These are phyloP conservation scores for Arachis monticola DNA, from an alignment of 331 rosid species.

Conservation along the genomic window DNA sequence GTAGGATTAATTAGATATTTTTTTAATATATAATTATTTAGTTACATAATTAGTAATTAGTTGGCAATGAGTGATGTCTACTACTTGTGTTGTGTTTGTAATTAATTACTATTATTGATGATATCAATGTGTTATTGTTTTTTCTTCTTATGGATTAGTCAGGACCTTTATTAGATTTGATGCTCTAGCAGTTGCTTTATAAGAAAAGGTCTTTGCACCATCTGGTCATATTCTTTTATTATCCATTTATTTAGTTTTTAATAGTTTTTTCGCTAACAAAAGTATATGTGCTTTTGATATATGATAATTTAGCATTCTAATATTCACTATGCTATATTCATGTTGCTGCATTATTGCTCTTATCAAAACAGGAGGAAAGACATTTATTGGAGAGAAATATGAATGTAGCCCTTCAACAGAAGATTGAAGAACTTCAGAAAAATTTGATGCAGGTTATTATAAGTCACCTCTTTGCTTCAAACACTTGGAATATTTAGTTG, in stretches of 20 bases:
- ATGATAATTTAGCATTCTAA: constrained; percentile 28
- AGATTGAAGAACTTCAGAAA: constrained; percentile 84
- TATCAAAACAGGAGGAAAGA: constrained; percentile 98
- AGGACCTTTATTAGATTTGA: constrained; percentile 44
- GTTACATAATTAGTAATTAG: too few species aligned
- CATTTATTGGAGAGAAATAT: constrained; percentile 85
- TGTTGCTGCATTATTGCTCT: constrained; percentile 78
- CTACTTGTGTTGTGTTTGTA: background rate
- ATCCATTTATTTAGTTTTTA: constrained; percentile 20
- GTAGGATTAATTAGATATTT: constrained; percentile 24
- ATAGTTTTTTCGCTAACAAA: constrained; percentile 1
- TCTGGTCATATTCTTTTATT: background rate
- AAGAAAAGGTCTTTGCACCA: constrained; percentile 66
- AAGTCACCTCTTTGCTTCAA: constrained; percentile 32
- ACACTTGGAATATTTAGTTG: constrained; percentile 33
- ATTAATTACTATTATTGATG: background rate
- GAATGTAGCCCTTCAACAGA: constrained; percentile 72
- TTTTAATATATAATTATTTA: too few species aligned
- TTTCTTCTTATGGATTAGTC: background rate
- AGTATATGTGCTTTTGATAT: constrained; percentile 28
- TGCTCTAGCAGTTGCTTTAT: constrained; percentile 83
- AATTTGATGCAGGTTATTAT: constrained; percentile 77
- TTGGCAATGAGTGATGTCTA: background rate
- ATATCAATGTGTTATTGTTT: background rate
- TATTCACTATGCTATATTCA: constrained; percentile 43